These are phyloP conservation scores for Ehretia macrophylla DNA, from an alignment of 257 asterid genomes.

Conservation along the genomic window DNA sequence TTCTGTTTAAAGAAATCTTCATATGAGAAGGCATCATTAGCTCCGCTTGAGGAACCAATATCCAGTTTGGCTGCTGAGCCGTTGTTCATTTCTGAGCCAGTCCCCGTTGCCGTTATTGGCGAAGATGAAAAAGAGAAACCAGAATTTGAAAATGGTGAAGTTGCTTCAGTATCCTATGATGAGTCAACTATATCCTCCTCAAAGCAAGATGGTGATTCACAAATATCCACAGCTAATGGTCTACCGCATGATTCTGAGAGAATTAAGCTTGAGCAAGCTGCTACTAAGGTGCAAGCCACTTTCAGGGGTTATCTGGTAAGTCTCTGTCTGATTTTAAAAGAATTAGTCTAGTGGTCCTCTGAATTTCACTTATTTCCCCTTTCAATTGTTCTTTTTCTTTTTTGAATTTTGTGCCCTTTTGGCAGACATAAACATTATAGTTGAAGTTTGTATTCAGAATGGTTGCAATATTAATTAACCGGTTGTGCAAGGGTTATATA, in stretches of 20 bases:
- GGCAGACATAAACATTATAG: too few species aligned
- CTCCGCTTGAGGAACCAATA: constrained; percentile 27
- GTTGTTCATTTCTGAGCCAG: constrained; percentile 27
- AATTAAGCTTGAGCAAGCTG: constrained; percentile 48
- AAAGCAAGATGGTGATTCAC: constrained; percentile 24
- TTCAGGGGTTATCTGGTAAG: constrained; percentile 49
- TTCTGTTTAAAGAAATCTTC: constrained; percentile 35
- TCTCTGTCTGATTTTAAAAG: neutral
- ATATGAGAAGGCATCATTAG: constrained; percentile 34
- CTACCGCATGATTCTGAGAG: constrained; percentile 24
- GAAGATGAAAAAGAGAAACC: constrained; percentile 19
- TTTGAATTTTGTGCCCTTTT: too few species aligned
- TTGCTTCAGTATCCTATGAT: constrained; percentile 14
- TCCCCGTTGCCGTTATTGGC: constrained; percentile 18
- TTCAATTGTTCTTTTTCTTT: neutral
- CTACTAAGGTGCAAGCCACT: constrained; percentile 43
- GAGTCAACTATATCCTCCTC: constrained; percentile 20
- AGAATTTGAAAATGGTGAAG: constrained; percentile 19
- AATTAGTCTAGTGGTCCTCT: neutral
- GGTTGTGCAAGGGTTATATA: too few species aligned
- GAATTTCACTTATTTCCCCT: neutral
- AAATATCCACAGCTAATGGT: constrained; percentile 19
- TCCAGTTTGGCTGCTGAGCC: constrained; percentile 27
- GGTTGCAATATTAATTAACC: too few species aligned
- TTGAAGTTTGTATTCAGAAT: too few species aligned